Percentiles rank a stretch among this genome's conserved stretches.
Evolutionary conservation across 768 basidiomycete species (phyloP).

Genomic region (Ramaria sp.): DNA sequence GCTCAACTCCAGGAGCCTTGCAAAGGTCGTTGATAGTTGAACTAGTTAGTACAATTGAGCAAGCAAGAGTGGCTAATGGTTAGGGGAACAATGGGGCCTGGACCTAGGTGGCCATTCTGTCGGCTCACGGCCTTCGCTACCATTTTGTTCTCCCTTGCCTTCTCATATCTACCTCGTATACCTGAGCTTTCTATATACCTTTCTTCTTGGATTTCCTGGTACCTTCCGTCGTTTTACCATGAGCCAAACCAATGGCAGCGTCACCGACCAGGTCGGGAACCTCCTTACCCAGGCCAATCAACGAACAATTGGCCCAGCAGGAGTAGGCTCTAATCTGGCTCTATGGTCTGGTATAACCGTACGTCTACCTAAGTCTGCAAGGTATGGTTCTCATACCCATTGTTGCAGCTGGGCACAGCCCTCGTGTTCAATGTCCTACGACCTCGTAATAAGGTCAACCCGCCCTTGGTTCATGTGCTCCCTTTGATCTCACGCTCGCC

Average conservation of each 20-base stretch:
- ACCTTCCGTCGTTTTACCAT: background rate
- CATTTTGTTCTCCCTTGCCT: background rate
- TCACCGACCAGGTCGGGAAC: background rate
- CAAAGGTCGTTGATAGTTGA: too few relatives aligned
- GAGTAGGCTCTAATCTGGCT: slow-evolving; percentile 68
- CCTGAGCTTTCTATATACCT: background rate
- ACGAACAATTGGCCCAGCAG: slow-evolving; percentile 68
- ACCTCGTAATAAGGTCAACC: slow-evolving; percentile 73
- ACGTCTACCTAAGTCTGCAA: slow-evolving; percentile 20
- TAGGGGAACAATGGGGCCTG: background rate
- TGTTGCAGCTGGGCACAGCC: slow-evolving; percentile 48
- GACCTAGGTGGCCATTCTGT: background rate
- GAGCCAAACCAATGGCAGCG: background rate
- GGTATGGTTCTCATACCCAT: slow-evolving; percentile 1
- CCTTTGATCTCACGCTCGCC: background rate
- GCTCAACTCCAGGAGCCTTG: too few relatives aligned
- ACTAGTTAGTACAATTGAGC: background rate
- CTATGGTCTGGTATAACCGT: slow-evolving; percentile 70
- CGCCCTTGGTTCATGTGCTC: background rate
- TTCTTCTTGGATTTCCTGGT: background rate
- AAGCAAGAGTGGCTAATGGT: background rate
- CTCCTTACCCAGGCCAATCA: slow-evolving; percentile 23
- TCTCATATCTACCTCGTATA: background rate
- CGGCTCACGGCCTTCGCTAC: background rate
- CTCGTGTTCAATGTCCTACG: slow-evolving; percentile 76